Evolutionary conservation across 306 rosid genomes (phyloP), one percentile per base, ranked within the genome.

Genomic region (Lablab purpureus): DNA sequence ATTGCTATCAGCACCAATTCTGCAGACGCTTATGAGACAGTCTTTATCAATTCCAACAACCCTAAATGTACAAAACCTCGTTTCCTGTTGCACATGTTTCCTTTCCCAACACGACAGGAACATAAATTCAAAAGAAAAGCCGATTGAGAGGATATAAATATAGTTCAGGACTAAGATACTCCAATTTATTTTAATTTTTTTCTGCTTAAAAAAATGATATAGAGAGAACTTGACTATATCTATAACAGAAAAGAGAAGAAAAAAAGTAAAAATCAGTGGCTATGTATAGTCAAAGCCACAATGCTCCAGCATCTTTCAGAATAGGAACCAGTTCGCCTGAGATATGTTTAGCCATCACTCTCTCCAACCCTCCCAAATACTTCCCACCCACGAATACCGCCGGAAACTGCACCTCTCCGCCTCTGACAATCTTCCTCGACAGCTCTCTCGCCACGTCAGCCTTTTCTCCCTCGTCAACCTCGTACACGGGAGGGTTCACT

Each of bases 361-460:
- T 86, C 40, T 92, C 96, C 84, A 92, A 80, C 25, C 93, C 97
- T n/a, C 97, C 97, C 21, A 92, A 87, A 83, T 80, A 66, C 84
- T 89, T 92, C 17, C 96, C 97, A 0, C 96, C 93, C 3, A 92
- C 91, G 32, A 90, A 92, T 67, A 92, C 88, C 67, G 71, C 89
- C 71, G 97, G 95, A 62, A 90, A 89, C 85, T 90, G 87, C 21
- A 82, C 49, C 62, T 41, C 70, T 0, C 12, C 36, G 1, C 27
- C 76, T 4, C 49, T 52, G 3, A 30, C 55, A 50, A 21, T 15
- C 49, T 46, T 43, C 32, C 23, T 70, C 0, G 77, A 41, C 28
- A 92, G 13, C 49, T 71, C 84, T 0, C 10, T 60, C 2, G 77
- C 71, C 3, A 89, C 86, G 7, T 17, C 75, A 32, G 47, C 84